Conservation (phyloP, 768 basidiomycete genomes). For the Boletus reticulatus region DNA sequence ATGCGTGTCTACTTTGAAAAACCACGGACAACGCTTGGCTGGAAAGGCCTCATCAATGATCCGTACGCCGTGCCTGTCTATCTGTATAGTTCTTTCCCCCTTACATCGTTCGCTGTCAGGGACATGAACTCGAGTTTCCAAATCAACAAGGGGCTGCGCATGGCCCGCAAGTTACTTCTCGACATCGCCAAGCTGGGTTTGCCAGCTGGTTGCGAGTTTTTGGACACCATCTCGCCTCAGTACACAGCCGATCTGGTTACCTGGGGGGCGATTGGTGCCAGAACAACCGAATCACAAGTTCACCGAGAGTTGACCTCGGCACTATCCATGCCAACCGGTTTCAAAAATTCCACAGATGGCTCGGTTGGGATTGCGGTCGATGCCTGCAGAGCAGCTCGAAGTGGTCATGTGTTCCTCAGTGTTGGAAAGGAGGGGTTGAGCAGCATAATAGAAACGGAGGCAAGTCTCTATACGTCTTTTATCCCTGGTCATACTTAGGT, state of each 20-base stretch:
- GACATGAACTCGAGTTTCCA: constrained; percentile 91
- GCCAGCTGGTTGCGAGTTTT: constrained; percentile 95
- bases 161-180: constrained; percentile 82
- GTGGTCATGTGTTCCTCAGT: constrained; percentile 92
- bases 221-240: constrained; percentile 76
- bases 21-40: constrained; percentile 92
- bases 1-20: constrained; percentile 99
- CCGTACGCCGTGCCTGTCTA: constrained; percentile 41
- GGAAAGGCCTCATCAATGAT: constrained; percentile 99
- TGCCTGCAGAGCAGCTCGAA: constrained; percentile 89
- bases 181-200: constrained; percentile 89
- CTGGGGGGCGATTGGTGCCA: constrained; percentile 96
- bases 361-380: constrained; percentile 89
- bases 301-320: constrained; percentile 86
- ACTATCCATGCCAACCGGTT: constrained; percentile 94
- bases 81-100: background rate
- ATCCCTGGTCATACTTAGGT: constrained; percentile 2
- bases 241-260: constrained; percentile 92
- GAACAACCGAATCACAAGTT: constrained; percentile 91
- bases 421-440: constrained; percentile 96
- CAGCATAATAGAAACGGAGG: constrained; percentile 93
- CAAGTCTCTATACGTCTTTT: constrained; percentile 25
- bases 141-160: constrained; percentile 93
- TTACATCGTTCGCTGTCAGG: constrained; percentile 8
- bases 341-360: constrained; percentile 99